Conservation (phyloP, 257 asterid species). For the Osmanthus fragrans region DNA sequence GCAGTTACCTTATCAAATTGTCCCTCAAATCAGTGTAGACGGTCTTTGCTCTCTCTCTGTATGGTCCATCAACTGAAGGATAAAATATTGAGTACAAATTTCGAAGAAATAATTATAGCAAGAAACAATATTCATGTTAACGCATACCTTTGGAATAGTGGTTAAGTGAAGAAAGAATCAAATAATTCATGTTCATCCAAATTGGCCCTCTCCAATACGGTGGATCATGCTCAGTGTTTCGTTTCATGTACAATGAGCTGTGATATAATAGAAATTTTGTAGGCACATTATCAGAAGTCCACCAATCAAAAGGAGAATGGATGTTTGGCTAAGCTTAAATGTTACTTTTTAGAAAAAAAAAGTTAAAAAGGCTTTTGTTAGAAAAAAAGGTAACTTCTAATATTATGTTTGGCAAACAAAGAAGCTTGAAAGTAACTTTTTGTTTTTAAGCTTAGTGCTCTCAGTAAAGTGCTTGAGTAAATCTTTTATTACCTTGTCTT, state of each 20-base stretch:
- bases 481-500: conserved; percentile 69
- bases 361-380: background rate
- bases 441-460: background rate
- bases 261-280: background rate
- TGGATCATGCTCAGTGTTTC: conserved; percentile 91
- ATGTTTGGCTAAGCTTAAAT: background rate
- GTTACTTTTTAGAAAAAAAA: background rate
- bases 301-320: background rate
- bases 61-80: conserved; percentile 81
- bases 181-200: conserved; percentile 97
- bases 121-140: background rate
- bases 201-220: conserved; percentile 99
- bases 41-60: conserved; percentile 63
- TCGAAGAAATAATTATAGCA: background rate
- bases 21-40: conserved; percentile 74
- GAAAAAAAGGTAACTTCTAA: background rate
- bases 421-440: background rate
- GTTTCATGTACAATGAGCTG: conserved; percentile 93
- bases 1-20: conserved; percentile 76
- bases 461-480: background rate
- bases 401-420: background rate
- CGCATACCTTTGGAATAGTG: conserved; percentile 75
- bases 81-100: conserved; percentile 13
- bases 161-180: conserved; percentile 85
- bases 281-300: background rate